phyloP scores from a whole-genome alignment of 441 rosid genomes.

The Pelargonium hybrid region DNA sequence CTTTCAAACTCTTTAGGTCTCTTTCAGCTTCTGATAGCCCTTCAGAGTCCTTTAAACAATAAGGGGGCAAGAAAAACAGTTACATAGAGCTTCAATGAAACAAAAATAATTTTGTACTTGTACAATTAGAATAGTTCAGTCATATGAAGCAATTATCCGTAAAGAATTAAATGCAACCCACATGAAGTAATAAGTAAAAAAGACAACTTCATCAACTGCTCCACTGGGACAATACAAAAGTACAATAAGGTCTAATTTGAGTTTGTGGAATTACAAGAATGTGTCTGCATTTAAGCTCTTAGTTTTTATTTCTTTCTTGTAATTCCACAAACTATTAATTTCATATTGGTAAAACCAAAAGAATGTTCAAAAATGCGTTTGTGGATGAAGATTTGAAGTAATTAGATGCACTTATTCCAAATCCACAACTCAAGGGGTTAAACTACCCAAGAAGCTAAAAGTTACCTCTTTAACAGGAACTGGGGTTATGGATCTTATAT shows the following conservation, averaged over 20 bases:
- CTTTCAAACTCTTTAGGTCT: conserved; percentile 71
- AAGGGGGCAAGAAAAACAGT: conserved; percentile 8
- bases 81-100: conserved; percentile 6
- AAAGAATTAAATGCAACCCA: background rate
- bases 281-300: background rate
- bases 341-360: background rate
- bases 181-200: background rate
- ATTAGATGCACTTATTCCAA: background rate
- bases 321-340: background rate
- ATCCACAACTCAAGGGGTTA: conserved; percentile 7
- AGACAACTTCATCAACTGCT: background rate
- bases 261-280: background rate
- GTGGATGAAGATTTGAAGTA: background rate
- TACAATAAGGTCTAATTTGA: background rate
- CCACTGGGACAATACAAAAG: background rate
- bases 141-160: background rate
- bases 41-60: conserved; percentile 53
- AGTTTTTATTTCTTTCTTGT: background rate
- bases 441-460: conserved; percentile 14
- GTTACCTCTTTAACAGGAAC: conserved; percentile 63
- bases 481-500: conserved; percentile 59
- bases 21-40: conserved; percentile 80
- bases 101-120: background rate
- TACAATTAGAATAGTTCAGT: background rate
- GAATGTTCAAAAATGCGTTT: background rate